Evolutionary conservation across 2,329 filamentous ascomycete genomes (phyloP).

Genomic region (Diaporthe vexans): DNA sequence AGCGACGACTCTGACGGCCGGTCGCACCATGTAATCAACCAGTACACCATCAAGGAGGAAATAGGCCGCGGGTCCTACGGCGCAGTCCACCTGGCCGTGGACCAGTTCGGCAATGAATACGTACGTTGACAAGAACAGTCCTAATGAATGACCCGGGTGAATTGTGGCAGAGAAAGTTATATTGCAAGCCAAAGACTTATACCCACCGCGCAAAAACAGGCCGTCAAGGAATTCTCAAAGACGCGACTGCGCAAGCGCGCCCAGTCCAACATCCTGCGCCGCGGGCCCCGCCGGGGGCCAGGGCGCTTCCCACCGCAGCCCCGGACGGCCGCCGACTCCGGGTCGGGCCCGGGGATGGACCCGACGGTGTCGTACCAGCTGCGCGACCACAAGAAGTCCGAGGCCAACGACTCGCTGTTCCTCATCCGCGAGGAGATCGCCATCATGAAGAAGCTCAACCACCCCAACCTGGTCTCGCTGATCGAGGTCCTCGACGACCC

Average conservation of each 20-base stretch:
- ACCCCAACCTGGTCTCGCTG: conserved; percentile 91
- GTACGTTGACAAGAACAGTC: conserved; percentile 65
- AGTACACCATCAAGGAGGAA: conserved; percentile 94
- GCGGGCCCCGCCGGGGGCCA: conserved; percentile 62
- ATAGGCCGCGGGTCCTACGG: conserved; percentile 98
- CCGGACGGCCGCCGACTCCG: conserved; percentile 45
- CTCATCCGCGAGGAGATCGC: conserved; percentile 97
- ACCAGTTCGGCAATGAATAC: conserved; percentile 94
- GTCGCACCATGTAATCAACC: conserved; percentile 90
- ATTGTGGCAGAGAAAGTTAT: too few species aligned
- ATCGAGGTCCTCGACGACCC: conserved; percentile 97
- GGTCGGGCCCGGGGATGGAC: conserved; percentile 45
- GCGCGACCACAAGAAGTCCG: conserved; percentile 63
- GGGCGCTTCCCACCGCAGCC: conserved; percentile 48
- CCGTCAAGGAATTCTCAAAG: conserved; percentile 98
- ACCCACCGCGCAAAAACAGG: conserved; percentile 64
- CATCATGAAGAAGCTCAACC: conserved; percentile 98
- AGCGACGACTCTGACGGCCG: conserved; percentile 87
- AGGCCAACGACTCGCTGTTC: conserved; percentile 80
- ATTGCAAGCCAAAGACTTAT: conserved; percentile 28
- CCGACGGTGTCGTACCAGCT: conserved; percentile 46
- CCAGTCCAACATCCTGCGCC: conserved; percentile 85
- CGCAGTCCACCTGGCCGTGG: conserved; percentile 88
- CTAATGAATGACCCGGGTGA: background rate
- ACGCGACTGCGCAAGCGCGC: conserved; percentile 88